phyloP scores from a whole-genome alignment of 163 green algal species.

The Botryococcus braunii region DNA sequence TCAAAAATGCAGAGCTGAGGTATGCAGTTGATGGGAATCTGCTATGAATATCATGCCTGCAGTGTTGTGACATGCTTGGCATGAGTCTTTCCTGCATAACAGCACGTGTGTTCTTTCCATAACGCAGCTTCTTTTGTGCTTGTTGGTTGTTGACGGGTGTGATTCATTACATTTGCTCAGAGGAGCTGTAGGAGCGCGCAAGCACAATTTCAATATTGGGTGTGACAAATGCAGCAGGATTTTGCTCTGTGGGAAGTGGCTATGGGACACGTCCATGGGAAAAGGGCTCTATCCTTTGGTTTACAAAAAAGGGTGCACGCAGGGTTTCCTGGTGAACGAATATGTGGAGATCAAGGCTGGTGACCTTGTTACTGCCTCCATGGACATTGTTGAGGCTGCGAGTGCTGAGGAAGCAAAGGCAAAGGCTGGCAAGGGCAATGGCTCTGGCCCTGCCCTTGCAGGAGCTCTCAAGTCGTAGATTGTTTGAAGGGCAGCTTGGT shows the following conservation, averaged over 20 bases:
- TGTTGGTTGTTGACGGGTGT: too few species aligned
- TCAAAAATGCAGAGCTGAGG: too few species aligned
- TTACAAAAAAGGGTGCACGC: conserved; percentile 1
- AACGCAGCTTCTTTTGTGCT: too few species aligned
- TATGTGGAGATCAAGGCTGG: conserved; percentile 19
- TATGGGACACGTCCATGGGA: not conserved
- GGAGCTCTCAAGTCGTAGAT: too few species aligned
- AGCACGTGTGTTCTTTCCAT: too few species aligned
- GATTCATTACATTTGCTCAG: not conserved
- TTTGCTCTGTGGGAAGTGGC: not conserved
- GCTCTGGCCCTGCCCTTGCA: too few species aligned
- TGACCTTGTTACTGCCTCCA: conserved; percentile 16
- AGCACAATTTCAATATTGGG: not conserved
- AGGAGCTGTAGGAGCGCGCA: not conserved
- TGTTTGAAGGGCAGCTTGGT: too few species aligned
- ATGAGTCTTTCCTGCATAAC: too few species aligned
- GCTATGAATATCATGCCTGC: too few species aligned
- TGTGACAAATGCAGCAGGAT: not conserved
- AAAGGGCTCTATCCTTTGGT: not conserved
- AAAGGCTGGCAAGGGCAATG: conserved; percentile 7
- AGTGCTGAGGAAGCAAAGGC: conserved; percentile 15
- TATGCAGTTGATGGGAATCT: too few species aligned
- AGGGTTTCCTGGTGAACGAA: conserved; percentile 32
- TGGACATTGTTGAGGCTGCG: conserved; percentile 18
- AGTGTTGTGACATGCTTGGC: too few species aligned